Evolutionary conservation across 495 filamentous ascomycete genomes (phyloP).

Genomic region (Trichoderma orchidacearum): DNA sequence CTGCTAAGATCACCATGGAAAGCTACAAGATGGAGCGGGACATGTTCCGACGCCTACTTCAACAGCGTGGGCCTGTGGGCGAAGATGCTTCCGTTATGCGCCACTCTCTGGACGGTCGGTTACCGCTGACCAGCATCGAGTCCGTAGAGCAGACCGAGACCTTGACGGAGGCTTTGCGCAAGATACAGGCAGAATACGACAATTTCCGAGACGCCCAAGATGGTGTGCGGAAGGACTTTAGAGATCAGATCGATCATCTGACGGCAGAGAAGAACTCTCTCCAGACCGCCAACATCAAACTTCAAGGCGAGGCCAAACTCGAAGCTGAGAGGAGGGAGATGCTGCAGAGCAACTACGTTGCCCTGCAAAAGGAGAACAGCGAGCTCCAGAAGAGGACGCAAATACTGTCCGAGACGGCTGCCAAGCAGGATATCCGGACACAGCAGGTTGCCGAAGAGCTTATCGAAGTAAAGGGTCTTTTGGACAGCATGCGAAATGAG

Average conservation of each 20-base stretch:
- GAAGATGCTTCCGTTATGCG: constrained; percentile 52
- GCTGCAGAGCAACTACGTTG: constrained; percentile 74
- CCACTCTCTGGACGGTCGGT: constrained; percentile 40
- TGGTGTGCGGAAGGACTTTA: constrained; percentile 63
- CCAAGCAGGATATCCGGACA: constrained; percentile 76
- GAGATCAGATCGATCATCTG: constrained; percentile 73
- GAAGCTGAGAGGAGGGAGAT: constrained; percentile 75
- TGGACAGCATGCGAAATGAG: constrained; percentile 81
- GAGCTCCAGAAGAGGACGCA: constrained; percentile 74
- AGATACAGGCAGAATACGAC: constrained; percentile 83
- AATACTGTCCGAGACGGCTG: constrained; percentile 60
- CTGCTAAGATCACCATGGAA: constrained; percentile 65
- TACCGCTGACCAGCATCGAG: constrained; percentile 38
- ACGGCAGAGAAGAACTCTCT: constrained; percentile 69
- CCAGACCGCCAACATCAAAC: constrained; percentile 60
- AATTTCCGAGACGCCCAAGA: constrained; percentile 73
- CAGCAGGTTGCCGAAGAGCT: constrained; percentile 91
- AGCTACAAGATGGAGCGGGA: constrained; percentile 92
- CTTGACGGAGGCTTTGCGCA: constrained; percentile 44
- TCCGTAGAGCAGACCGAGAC: constrained; percentile 17
- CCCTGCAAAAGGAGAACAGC: constrained; percentile 67
- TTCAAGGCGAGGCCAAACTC: constrained; percentile 69
- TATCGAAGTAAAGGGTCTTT: constrained; percentile 64
- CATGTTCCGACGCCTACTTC: constrained; percentile 89
- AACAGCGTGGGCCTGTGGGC: constrained; percentile 44